Percentiles rank a stretch among this genome's conserved stretches.
Conservation (phyloP, 2,329 filamentous ascomycete species). For the Colletotrichum lentis region DNA sequence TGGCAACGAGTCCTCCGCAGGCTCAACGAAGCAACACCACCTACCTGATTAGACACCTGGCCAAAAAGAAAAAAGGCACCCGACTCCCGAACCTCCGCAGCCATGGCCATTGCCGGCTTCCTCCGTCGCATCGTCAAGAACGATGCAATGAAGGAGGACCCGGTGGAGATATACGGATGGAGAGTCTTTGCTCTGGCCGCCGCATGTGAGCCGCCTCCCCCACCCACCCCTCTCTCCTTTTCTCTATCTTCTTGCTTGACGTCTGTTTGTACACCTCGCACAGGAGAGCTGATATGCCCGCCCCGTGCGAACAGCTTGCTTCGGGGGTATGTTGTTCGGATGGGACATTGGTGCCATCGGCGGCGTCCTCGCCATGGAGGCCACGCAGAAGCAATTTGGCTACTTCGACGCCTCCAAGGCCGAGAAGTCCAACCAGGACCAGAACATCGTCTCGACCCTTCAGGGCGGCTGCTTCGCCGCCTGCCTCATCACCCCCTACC, state of each 20-base stretch:
- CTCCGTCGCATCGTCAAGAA: conserved; percentile 69
- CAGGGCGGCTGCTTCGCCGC: conserved; percentile 74
- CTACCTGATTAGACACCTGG: not conserved
- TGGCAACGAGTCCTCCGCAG: not conserved
- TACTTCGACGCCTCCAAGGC: conserved; percentile 43
- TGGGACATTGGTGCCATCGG: conserved; percentile 65
- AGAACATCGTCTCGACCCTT: conserved; percentile 75
- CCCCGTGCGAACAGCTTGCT: conserved; percentile 54
- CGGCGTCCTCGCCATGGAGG: conserved; percentile 68
- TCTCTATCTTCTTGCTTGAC: too few relatives aligned
- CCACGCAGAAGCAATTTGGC: conserved; percentile 59
- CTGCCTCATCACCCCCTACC: conserved; percentile 63
- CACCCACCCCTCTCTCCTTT: too few relatives aligned
- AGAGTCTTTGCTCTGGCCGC: conserved; percentile 66
- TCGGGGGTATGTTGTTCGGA: conserved; percentile 66
- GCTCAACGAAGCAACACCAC: not conserved
- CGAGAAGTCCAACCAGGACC: conserved; percentile 62
- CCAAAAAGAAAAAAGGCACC: not conserved
- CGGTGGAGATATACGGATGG: too few relatives aligned
- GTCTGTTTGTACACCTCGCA: not conserved
- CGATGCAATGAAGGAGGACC: conserved; percentile 50
- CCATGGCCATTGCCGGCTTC: conserved; percentile 55
- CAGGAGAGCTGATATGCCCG: not conserved
- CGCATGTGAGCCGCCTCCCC: conserved; percentile 52
- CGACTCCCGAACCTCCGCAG: conserved; percentile 29